Evolutionary conservation across 805 yeast species (phyloP).

Genomic region (Saccharomycopsis babjevae): DNA sequence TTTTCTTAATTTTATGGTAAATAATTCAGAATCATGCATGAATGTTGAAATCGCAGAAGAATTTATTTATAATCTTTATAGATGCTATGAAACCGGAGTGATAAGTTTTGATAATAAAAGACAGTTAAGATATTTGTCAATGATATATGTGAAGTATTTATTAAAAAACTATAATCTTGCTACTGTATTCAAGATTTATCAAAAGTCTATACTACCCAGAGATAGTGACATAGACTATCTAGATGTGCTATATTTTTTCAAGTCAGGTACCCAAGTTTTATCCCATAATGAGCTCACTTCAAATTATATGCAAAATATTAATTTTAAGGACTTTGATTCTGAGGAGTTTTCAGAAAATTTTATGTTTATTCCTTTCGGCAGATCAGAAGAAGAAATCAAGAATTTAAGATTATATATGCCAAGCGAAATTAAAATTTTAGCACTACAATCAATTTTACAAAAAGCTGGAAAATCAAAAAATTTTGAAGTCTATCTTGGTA

Average conservation of each 20-base stretch:
- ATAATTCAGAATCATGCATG: neutral
- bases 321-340: neutral
- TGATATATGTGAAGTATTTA: conserved; percentile 13
- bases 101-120: neutral
- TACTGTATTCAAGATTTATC: conserved; percentile 4
- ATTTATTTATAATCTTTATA: conserved; percentile 4
- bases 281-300: neutral
- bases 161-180: neutral
- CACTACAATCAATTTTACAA: conserved; percentile 10
- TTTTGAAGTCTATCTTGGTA: neutral
- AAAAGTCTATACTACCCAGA: neutral
- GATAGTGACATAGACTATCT: conserved; percentile 7
- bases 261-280: neutral
- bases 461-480: conserved; percentile 1
- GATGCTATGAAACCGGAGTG: conserved; percentile 3
- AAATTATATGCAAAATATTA: neutral
- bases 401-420: conserved; percentile 12
- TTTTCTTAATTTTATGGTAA: conserved; percentile 3
- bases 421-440: conserved; percentile 2
- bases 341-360: conserved; percentile 7
- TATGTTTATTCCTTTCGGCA: conserved; percentile 11
- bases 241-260: conserved; percentile 6
- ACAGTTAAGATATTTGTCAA: conserved; percentile 10
- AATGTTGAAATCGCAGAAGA: neutral
- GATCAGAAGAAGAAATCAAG: neutral